Evolutionary conservation across 2,329 filamentous ascomycete genomes (phyloP).

Genomic region (Aspergillus sp.): DNA sequence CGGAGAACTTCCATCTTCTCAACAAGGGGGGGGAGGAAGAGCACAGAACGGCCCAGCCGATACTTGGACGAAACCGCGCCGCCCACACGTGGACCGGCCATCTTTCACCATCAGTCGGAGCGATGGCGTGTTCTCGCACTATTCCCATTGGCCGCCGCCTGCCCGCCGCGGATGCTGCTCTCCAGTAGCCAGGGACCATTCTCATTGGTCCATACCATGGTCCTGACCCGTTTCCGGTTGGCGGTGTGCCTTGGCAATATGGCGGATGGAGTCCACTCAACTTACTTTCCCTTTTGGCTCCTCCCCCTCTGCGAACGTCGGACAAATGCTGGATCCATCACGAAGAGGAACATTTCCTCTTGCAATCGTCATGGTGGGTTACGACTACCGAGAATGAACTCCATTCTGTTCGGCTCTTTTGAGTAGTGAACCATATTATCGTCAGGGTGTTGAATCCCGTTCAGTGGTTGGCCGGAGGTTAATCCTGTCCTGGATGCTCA

Average conservation of each 20-base stretch:
- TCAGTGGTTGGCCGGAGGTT: background rate
- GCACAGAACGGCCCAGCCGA: background rate
- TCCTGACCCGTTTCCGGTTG: background rate
- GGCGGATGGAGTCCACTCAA: conserved; percentile 1
- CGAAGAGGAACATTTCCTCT: background rate
- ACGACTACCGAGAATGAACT: background rate
- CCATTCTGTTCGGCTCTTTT: background rate
- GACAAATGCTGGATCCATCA: background rate
- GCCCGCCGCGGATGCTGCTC: background rate
- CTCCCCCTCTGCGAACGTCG: background rate
- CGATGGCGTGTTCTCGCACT: conserved; percentile 36
- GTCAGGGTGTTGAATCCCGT: background rate
- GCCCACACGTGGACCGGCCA: conserved; percentile 20
- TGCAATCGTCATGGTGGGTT: background rate
- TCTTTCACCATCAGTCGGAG: conserved; percentile 34
- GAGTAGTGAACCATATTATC: background rate
- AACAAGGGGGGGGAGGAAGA: background rate
- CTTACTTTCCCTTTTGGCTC: background rate
- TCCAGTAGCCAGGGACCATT: background rate
- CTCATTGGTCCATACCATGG: conserved; percentile 12
- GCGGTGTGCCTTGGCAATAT: conserved; percentile 18
- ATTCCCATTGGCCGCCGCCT: conserved; percentile 28
- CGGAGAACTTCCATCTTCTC: no score
- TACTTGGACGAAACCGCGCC: background rate
- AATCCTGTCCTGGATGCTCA: background rate